Conservation (phyloP, 352 stramenopile species). For the Globisporangium radiosum region DNA sequence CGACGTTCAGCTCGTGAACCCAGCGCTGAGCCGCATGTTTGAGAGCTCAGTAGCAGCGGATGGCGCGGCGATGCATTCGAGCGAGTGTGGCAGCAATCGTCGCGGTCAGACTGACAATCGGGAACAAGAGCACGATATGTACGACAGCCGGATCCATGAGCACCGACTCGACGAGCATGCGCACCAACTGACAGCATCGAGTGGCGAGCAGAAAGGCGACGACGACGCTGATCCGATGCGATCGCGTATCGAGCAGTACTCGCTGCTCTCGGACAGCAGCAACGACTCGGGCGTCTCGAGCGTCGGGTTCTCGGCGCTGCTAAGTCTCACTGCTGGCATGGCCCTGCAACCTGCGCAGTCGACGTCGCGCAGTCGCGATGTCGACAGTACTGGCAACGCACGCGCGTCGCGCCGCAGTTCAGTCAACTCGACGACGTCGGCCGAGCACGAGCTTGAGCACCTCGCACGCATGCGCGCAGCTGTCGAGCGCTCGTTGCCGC, state of each 20-base stretch:
- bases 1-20: slow-evolving; percentile 26
- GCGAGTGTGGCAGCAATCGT: too few relatives aligned
- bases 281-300: slow-evolving; percentile 33
- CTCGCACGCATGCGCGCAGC: slow-evolving; percentile 41
- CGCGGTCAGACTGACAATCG: too few relatives aligned
- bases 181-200: not conserved
- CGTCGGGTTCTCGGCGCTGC: slow-evolving; percentile 36
- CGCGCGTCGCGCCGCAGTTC: slow-evolving; percentile 9
- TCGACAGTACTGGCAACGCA: not conserved
- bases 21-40: slow-evolving; percentile 27
- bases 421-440: slow-evolving; percentile 40
- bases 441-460: slow-evolving; percentile 38
- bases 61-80: not conserved
- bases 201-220: not conserved
- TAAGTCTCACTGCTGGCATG: slow-evolving; percentile 28
- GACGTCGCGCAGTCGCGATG: not conserved
- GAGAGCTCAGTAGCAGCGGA: not conserved
- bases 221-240: not conserved
- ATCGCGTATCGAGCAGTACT: slow-evolving; percentile 10
- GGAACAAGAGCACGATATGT: too few relatives aligned
- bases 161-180: not conserved
- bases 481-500: slow-evolving; percentile 29
- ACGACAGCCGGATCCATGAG: too few relatives aligned
- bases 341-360: slow-evolving; percentile 6
- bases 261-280: slow-evolving; percentile 16